Evolutionary conservation across 2,329 filamentous ascomycete genomes (phyloP), one percentile per base, ranked within the genome.

Genomic region (Sporothrix inflata): DNA sequence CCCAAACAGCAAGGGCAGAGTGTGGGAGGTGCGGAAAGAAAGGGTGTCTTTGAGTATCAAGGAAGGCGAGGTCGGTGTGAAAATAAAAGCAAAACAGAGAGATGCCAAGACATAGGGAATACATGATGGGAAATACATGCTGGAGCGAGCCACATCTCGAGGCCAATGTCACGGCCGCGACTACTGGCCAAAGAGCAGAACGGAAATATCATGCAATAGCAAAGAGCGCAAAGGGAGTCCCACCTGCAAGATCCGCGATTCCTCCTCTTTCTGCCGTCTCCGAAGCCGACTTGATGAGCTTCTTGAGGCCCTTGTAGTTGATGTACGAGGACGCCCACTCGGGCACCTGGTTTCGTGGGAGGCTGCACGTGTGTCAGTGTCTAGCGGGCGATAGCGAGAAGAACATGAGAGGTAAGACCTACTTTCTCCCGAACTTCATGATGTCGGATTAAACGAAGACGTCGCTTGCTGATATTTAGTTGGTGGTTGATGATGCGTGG

Each of bases 241-340:
- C 88, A 97, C 95, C 94, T 85, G 95, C 94, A 83, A 97, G 86
- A 87, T 99, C 96, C 74, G 93, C 91, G 78, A 92, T 88, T 77
- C 91, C 88, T 78, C 92, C 92, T 78, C 88, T 86, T 79, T 90
- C 91, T 16, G 85, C 85, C 74, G 89, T 87, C 75, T 88, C 85
- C 73, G 89, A 87, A 45, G 92, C 91, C 14, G 91, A 88, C 78
- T 97, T 98, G 84, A 99, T 94, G 75, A 98, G 88, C 85, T 96
- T 97, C 86, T 99, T 99, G 78, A 98, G 85, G 77, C 91, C 90
- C 80, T 95, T 96, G 85, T 97, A 97, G 83, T 96, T 90, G 84
- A 96, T 94, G 80, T 97, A 97, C 42, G 87, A 90, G 72, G 90
- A 86, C 70, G 92, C 91, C 93, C 93, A 97, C 83, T 95, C 93